Conservation (phyloP, 495 filamentous ascomycete species). For the Penicillium arizonense region DNA sequence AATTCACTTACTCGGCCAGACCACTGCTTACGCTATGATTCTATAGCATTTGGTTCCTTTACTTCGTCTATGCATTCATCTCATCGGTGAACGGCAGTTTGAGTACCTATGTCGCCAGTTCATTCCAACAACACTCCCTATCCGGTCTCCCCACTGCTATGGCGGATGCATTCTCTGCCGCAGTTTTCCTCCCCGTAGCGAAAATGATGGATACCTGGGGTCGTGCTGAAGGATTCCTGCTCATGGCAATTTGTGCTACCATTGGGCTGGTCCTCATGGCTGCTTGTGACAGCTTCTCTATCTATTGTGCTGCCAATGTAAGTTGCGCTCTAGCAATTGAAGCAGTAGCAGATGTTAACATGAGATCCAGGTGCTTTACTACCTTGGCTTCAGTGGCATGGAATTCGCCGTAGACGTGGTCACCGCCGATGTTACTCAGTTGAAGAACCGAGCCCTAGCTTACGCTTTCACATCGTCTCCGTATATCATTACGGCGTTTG, state of each 20-base stretch:
- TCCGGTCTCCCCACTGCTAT: conserved; percentile 30
- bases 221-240: conserved; percentile 48
- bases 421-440: conserved; percentile 56
- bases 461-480: conserved; percentile 57
- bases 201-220: conserved; percentile 68
- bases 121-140: conserved; percentile 32
- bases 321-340: neutral
- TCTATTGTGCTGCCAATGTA: conserved; percentile 43
- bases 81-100: conserved; percentile 27
- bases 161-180: conserved; percentile 52
- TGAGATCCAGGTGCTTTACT: conserved; percentile 41
- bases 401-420: conserved; percentile 51
- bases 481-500: conserved; percentile 58
- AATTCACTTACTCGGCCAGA: neutral
- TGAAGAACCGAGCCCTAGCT: conserved; percentile 57
- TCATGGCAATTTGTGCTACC: conserved; percentile 36
- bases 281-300: conserved; percentile 40
- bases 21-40: neutral
- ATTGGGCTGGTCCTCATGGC: conserved; percentile 50
- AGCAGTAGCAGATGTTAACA: neutral
- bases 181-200: conserved; percentile 59
- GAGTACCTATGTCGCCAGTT: conserved; percentile 31
- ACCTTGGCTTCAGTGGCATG: conserved; percentile 50
- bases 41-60: conserved; percentile 36
- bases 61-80: conserved; percentile 23